These are phyloP conservation scores for Elasticomyces elasticus DNA, from an alignment of 495 filamentous ascomycete species.

Conservation along the genomic window DNA sequence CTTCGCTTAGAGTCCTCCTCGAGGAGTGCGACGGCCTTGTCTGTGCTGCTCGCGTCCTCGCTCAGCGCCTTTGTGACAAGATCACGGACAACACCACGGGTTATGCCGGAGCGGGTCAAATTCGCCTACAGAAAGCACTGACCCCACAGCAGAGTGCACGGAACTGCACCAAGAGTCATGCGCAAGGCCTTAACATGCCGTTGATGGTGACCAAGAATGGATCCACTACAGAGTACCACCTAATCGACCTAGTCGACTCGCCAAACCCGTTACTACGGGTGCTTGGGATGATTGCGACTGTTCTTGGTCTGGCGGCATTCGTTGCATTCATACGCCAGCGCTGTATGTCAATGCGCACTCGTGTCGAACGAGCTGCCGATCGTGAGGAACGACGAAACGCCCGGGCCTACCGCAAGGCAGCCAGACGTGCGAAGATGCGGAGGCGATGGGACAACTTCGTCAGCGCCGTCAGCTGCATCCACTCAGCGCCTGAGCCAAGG, in stretches of 20 bases:
- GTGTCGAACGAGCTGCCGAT: conserved; percentile 28
- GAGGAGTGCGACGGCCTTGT: conserved; percentile 31
- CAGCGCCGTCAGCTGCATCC: conserved; percentile 13
- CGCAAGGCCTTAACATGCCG: conserved; percentile 1
- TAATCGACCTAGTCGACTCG: conserved; percentile 19
- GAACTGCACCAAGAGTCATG: conserved; percentile 8
- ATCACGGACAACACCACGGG: conserved; percentile 1
- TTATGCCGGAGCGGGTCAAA: neutral
- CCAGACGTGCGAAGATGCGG: conserved; percentile 25
- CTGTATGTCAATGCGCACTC: conserved; percentile 24
- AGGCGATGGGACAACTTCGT: conserved; percentile 24
- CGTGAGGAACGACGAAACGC: conserved; percentile 30
- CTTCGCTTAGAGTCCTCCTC: conserved; percentile 24
- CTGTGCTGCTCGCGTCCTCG: conserved; percentile 23
- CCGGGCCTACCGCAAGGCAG: conserved; percentile 27
- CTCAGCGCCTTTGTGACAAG: conserved; percentile 18
- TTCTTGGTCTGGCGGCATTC: conserved; percentile 19
- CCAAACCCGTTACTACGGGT: conserved; percentile 19
- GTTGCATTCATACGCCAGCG: conserved; percentile 17
- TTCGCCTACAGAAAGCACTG: neutral
- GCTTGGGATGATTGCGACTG: conserved; percentile 16
- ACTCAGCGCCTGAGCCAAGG: conserved; percentile 12
- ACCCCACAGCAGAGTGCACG: conserved; percentile 1
- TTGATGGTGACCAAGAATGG: conserved; percentile 6
- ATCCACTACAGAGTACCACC: conserved; percentile 12